Evolutionary conservation across 75 land plant species (phyloP).

Genomic region (Sequoiadendron giganteum): DNA sequence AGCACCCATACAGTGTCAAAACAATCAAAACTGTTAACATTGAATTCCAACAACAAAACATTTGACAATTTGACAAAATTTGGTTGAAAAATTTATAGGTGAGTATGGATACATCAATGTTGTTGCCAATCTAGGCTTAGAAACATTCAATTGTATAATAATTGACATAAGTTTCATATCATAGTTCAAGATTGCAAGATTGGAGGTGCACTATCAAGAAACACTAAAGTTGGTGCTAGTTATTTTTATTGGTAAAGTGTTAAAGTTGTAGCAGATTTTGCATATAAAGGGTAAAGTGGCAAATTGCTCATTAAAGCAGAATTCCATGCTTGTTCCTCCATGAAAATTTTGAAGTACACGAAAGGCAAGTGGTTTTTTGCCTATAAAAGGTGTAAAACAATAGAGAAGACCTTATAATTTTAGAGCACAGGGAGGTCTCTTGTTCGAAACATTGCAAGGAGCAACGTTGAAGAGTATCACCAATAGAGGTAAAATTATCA

Average conservation of each 20-base stretch:
- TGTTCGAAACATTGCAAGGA: neutral
- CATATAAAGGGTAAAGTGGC: conserved; percentile 77
- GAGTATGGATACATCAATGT: conserved; percentile 85
- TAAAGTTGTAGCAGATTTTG: conserved; percentile 54
- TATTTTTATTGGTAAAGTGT: conserved; percentile 44
- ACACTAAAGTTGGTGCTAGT: conserved; percentile 28
- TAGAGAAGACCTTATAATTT: neutral
- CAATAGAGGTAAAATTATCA: conserved; percentile 7
- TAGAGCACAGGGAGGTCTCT: neutral
- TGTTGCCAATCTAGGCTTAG: conserved; percentile 23
- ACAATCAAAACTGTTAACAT: too few species aligned
- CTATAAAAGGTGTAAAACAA: conserved; percentile 25
- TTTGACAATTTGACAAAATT: neutral
- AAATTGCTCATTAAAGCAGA: conserved; percentile 65
- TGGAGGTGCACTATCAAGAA: conserved; percentile 59
- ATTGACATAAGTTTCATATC: conserved; percentile 75
- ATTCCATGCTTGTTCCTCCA: conserved; percentile 88
- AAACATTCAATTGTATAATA: conserved; percentile 61
- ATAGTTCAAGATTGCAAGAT: conserved; percentile 68
- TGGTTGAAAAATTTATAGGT: conserved; percentile 30
- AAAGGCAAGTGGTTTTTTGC: conserved; percentile 76
- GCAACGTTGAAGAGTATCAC: neutral
- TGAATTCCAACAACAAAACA: too few species aligned
- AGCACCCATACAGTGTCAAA: too few species aligned
- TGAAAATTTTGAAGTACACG: conserved; percentile 81